Conservation (phyloP, 192 early-diverging fungal genomes). For the Coemansia sp. region DNA sequence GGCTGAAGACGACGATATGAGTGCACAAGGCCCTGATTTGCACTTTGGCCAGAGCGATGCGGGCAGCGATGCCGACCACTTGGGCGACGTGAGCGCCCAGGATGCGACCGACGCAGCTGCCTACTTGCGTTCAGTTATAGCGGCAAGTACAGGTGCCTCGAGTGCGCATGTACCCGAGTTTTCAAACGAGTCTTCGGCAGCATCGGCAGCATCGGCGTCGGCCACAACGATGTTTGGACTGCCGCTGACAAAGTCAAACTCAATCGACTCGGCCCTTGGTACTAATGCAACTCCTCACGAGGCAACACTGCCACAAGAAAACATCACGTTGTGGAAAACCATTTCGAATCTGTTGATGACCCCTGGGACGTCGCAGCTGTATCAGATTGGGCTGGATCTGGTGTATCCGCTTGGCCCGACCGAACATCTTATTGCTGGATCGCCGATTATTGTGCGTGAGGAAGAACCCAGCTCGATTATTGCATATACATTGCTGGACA, state of each 20-base stretch:
- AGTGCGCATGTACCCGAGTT: conserved; percentile 8
- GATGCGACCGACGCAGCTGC: conserved; percentile 19
- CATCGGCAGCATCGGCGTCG: conserved; percentile 20
- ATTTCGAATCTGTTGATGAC: conserved; percentile 43
- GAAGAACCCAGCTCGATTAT: conserved; percentile 93
- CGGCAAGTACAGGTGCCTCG: conserved; percentile 5
- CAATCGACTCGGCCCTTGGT: conserved; percentile 24
- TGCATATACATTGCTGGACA: conserved; percentile 76
- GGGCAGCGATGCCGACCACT: conserved; percentile 41
- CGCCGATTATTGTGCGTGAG: conserved; percentile 83
- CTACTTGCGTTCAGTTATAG: conserved; percentile 29
- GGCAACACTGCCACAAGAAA: conserved; percentile 26
- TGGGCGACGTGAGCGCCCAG: conserved; percentile 11
- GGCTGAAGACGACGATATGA: conserved; percentile 40
- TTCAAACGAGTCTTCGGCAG: conserved; percentile 20
- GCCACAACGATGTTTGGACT: conserved; percentile 11
- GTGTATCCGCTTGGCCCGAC: conserved; percentile 58
- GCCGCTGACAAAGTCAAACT: conserved; percentile 30
- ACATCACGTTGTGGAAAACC: conserved; percentile 43
- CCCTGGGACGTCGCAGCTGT: conserved; percentile 41
- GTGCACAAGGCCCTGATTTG: conserved; percentile 43
- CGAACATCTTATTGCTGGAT: conserved; percentile 87
- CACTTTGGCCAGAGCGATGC: conserved; percentile 49
- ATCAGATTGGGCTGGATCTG: conserved; percentile 48
- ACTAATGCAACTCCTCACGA: not conserved